Base-by-base conservation (phyloP, 2,329 filamentous ascomycete genomes). In the Cladosporium halotolerans region DNA sequence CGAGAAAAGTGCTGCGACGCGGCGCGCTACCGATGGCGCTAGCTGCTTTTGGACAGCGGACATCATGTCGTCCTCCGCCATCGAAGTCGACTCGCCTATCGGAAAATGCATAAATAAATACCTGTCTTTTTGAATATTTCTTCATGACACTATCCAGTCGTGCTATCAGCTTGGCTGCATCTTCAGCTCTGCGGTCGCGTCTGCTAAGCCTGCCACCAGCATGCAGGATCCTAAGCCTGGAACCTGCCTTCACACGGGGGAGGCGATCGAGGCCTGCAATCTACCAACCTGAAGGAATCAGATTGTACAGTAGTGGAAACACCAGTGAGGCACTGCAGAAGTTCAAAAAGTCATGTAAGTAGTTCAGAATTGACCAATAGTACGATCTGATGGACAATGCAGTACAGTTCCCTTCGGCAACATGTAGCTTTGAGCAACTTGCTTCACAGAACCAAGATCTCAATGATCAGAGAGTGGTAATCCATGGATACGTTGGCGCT, bases 401-500 rank as follows among this genome's bases (percentile, higher is more conserved):
- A 53, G 51, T 53, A 9, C 64, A 69, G 42, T 79, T 79, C 42
- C 74, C 76, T 2, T 49, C 68, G 14, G 70, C 73, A 19, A 76
- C 67, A 66, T 69, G 71, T 70, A 57, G 63, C 63, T 52, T 70
- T 40, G 51, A 62, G 14, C 40, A 63, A 23, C 59, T 70, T 23
- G 60, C 60, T 14, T 52, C 60, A 43, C 55, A 67, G 52, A 58
- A 63, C 11, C 44, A 48, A 9, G 31, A 50, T 28, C 55, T 58
- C 16, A 46, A 67, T 14, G 68, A 67, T 36, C 43, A 73, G 7
- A 63, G 71, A 16, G 75, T 86, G 32, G 74, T 76, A 0, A 68
- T 88, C 1, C 78, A 84, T 67, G 91, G 91, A 16, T 93, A 91
- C 61, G 70, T 96, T 0, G 82, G 83, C 23, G 82, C 81, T 55